Evolutionary conservation across 129 eudicot species (phyloP).

Genomic region (Logfia minima): DNA sequence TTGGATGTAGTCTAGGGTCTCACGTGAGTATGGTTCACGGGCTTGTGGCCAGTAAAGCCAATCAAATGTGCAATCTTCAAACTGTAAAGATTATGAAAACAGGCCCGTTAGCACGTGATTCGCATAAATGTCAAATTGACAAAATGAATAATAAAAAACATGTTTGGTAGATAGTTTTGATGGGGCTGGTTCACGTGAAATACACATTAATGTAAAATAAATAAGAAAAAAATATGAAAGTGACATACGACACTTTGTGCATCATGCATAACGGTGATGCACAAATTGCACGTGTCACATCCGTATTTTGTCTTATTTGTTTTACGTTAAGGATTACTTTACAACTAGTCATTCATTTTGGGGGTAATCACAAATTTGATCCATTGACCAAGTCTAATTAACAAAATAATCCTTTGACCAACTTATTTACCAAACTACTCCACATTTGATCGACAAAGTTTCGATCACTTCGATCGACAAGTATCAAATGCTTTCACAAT

Average conservation of each 20-base stretch:
- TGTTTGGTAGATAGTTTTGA: background rate
- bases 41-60: slow-evolving; percentile 82
- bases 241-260: background rate
- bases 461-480: no score
- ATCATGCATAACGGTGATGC: background rate
- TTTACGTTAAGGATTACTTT: background rate
- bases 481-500: no score
- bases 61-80: slow-evolving; percentile 74
- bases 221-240: no score
- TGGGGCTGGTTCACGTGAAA: background rate
- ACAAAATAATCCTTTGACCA: no score
- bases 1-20: slow-evolving; percentile 47
- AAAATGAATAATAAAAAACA: no score
- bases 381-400: no score
- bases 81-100: slow-evolving; percentile 35
- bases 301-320: background rate
- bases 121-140: background rate
- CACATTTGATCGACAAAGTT: no score
- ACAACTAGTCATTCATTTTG: background rate
- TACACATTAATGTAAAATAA: no score
- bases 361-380: no score
- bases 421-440: no score
- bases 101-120: background rate
- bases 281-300: no score
- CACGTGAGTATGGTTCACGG: slow-evolving; percentile 47